Percentiles rank a stretch among this genome's conserved stretches.
Conservation (phyloP, 768 basidiomycete genomes). For the Hortiboletus campestris region DNA sequence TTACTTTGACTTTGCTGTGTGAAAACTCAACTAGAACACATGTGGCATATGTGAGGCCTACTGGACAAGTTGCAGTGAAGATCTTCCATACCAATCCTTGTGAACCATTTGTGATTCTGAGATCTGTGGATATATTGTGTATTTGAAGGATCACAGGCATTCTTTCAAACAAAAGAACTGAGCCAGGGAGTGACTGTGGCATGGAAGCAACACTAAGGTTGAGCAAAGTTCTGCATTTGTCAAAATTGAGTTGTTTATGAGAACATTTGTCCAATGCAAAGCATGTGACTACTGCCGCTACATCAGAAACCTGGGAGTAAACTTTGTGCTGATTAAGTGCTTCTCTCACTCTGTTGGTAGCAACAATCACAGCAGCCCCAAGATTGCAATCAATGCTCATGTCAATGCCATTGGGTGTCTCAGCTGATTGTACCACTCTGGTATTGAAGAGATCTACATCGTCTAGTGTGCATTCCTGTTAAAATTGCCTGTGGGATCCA, state of each 20-base stretch:
- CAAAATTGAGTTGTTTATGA: background rate
- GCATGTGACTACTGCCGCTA: background rate
- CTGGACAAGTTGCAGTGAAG: too few species aligned
- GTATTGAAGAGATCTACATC: background rate
- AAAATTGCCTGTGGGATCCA: too few species aligned
- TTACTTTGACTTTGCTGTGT: too few species aligned
- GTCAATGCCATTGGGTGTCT: background rate
- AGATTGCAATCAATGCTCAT: background rate
- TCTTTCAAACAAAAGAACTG: too few species aligned
- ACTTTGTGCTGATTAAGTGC: background rate
- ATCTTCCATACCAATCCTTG: constrained; percentile 20
- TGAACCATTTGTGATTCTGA: constrained; percentile 31
- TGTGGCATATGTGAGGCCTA: too few species aligned
- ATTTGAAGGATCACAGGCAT: too few species aligned
- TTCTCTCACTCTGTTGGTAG: background rate
- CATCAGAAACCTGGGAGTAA: background rate
- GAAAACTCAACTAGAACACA: too few species aligned
- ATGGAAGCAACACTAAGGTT: background rate
- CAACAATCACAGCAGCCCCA: background rate
- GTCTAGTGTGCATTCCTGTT: background rate
- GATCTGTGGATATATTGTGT: constrained; percentile 30
- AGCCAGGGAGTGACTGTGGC: too few species aligned
- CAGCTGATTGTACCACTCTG: background rate
- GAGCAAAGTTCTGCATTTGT: background rate
- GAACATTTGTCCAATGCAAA: background rate